Percentiles rank a stretch among this genome's conserved stretches.
phyloP scores from a whole-genome alignment of 148 eudicot species.

The Amaranthus palmeri region DNA sequence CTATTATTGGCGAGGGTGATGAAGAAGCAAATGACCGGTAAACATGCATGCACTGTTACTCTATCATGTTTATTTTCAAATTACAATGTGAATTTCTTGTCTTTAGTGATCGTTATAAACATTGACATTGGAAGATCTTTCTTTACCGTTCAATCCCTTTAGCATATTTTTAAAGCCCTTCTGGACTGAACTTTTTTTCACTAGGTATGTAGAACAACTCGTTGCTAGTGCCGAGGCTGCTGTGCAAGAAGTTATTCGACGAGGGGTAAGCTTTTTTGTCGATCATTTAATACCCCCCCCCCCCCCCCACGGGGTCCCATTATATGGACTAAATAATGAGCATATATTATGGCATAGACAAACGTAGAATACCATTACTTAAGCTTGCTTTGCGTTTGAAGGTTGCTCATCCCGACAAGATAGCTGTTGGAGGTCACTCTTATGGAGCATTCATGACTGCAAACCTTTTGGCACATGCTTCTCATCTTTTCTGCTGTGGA shows the following conservation, averaged over 20 bases:
- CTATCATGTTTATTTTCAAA: not conserved
- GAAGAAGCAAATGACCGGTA: slow-evolving; percentile 96
- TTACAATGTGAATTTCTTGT: not conserved
- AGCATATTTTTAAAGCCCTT: not conserved
- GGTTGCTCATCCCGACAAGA: slow-evolving; percentile 94
- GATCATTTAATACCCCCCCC: not conserved
- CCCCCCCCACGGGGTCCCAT: too few species aligned
- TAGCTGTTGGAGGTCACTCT: slow-evolving; percentile 97
- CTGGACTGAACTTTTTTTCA: slow-evolving; percentile 18
- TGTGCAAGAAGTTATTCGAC: slow-evolving; percentile 75
- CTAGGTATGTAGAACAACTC: slow-evolving; percentile 89
- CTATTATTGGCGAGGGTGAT: slow-evolving; percentile 94
- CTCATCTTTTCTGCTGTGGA: slow-evolving; percentile 94
- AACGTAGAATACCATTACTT: not conserved
- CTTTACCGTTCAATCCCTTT: not conserved
- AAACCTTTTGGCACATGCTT: slow-evolving; percentile 93
- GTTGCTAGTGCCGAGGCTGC: slow-evolving; percentile 98
- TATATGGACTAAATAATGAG: not conserved
- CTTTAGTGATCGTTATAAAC: not conserved
- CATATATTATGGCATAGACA: not conserved
- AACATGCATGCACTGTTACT: not conserved
- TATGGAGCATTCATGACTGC: slow-evolving; percentile 99
- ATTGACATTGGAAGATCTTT: not conserved
- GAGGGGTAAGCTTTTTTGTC: slow-evolving; percentile 56
- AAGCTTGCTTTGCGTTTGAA: slow-evolving; percentile 20